These are phyloP conservation scores for Phytophthora chlamydospora DNA, from an alignment of 352 stramenopile genomes.

Conservation along the genomic window DNA sequence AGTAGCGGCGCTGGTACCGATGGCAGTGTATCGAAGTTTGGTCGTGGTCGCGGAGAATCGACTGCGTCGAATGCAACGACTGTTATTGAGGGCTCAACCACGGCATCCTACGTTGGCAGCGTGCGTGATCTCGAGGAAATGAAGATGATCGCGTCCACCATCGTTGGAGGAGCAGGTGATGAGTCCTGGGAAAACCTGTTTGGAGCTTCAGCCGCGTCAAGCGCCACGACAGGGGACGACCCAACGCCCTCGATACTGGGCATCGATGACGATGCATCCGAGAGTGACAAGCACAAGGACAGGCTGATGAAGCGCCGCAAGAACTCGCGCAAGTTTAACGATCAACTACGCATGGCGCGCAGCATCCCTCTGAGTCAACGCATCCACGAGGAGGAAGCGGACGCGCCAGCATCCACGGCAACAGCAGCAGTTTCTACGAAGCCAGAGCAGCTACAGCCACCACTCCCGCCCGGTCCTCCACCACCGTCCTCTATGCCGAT, in stretches of 20 bases:
- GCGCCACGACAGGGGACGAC: constrained; percentile 21
- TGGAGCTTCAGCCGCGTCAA: constrained; percentile 32
- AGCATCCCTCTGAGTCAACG: constrained; percentile 59
- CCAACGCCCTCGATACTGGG: constrained; percentile 31
- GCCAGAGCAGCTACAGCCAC: constrained; percentile 29
- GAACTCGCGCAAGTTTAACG: constrained; percentile 74
- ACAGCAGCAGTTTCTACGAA: constrained; percentile 16
- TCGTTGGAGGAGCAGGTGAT: constrained; percentile 42
- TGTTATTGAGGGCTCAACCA: constrained; percentile 47
- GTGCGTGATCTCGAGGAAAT: constrained; percentile 66
- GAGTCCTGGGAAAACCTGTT: constrained; percentile 82
- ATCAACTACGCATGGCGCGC: constrained; percentile 65
- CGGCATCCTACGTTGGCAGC: constrained; percentile 43
- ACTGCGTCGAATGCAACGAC: constrained; percentile 45
- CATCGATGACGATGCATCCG: constrained; percentile 36
- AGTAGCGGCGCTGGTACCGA: constrained; percentile 21
- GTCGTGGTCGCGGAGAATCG: constrained; percentile 39
- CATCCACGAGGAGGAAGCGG: constrained; percentile 51
- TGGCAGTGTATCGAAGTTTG: constrained; percentile 40
- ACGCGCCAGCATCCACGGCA: constrained; percentile 7
- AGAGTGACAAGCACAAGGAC: constrained; percentile 47
- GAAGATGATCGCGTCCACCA: constrained; percentile 65
- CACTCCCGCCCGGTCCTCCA: constrained; percentile 29
- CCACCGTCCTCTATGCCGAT: constrained; percentile 28
- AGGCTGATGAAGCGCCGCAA: constrained; percentile 62